phyloP scores from a whole-genome alignment of 805 yeast genomes.

The Kodamaea nitidulidarum region DNA sequence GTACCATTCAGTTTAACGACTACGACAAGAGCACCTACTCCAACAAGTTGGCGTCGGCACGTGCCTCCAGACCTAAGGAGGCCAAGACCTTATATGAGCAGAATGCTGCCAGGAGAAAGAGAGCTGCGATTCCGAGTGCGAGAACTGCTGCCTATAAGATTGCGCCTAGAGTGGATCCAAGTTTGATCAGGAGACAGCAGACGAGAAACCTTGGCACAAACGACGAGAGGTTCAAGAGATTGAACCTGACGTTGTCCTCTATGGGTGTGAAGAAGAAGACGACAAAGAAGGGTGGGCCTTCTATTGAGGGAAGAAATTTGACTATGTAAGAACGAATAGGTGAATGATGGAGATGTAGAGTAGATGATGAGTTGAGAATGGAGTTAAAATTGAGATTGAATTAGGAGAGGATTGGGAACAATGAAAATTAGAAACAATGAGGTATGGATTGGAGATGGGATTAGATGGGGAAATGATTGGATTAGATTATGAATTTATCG shows the following conservation, averaged over 20 bases:
- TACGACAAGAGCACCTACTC: slow-evolving; percentile 59
- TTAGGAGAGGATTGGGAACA: no score
- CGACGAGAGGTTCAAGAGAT: slow-evolving; percentile 79
- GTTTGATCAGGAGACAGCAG: slow-evolving; percentile 41
- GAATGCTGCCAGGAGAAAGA: slow-evolving; percentile 83
- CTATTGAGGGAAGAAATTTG: slow-evolving; percentile 69
- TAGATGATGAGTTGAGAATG: no score
- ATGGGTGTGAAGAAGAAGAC: slow-evolving; percentile 47
- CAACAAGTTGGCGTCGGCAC: slow-evolving; percentile 36
- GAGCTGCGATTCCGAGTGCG: slow-evolving; percentile 95
- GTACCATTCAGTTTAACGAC: slow-evolving; percentile 62
- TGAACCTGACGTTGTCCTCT: slow-evolving; percentile 55
- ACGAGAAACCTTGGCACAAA: slow-evolving; percentile 45
- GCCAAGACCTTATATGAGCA: slow-evolving; percentile 73
- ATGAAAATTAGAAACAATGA: not conserved
- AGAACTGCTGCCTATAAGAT: slow-evolving; percentile 83
- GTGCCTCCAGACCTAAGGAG: slow-evolving; percentile 30
- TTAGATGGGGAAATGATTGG: no score
- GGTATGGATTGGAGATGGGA: not conserved
- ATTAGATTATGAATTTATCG: no score
- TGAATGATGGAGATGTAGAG: no score
- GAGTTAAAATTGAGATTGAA: no score
- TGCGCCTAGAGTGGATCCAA: slow-evolving; percentile 76
- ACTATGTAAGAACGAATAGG: slow-evolving; percentile 24
- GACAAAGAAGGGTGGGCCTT: slow-evolving; percentile 65